Evolutionary conservation across 352 stramenopile genomes (phyloP).

Genomic region (Elongisporangium prolatum): DNA sequence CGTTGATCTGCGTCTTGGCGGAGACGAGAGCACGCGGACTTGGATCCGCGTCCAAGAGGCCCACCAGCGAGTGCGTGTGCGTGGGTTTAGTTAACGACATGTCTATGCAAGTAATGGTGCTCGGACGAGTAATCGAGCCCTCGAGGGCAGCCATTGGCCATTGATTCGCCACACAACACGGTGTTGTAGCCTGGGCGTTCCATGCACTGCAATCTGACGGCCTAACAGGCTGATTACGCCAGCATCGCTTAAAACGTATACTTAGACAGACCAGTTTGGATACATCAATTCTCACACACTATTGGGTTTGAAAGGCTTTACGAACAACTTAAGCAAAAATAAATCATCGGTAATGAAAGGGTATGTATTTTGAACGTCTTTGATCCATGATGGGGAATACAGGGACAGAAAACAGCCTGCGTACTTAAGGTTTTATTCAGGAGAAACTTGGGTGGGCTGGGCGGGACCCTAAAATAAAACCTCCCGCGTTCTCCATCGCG

Average conservation of each 20-base stretch:
- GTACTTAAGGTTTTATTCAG: neutral
- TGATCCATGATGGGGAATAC: neutral
- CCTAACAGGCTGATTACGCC: neutral
- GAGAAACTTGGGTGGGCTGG: neutral
- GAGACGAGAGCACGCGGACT: neutral
- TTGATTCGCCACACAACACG: neutral
- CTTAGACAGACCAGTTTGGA: neutral
- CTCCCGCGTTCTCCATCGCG: neutral
- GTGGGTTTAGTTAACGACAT: neutral
- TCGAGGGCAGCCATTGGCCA: neutral
- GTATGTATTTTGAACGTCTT: neutral
- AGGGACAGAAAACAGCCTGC: neutral
- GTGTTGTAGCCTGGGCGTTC: neutral
- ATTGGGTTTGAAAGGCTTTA: neutral
- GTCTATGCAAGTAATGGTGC: neutral
- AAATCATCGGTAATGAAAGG: neutral
- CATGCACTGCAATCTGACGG: neutral
- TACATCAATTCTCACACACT: neutral
- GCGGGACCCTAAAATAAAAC: neutral
- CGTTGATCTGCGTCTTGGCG: neutral
- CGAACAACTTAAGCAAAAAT: neutral
- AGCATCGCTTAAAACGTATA: neutral
- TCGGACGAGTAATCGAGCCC: neutral
- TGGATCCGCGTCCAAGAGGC: neutral
- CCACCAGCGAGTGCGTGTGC: neutral